These are phyloP conservation scores for Eudorina sp. DNA, from an alignment of 139 green algal genomes.

Conservation along the genomic window DNA sequence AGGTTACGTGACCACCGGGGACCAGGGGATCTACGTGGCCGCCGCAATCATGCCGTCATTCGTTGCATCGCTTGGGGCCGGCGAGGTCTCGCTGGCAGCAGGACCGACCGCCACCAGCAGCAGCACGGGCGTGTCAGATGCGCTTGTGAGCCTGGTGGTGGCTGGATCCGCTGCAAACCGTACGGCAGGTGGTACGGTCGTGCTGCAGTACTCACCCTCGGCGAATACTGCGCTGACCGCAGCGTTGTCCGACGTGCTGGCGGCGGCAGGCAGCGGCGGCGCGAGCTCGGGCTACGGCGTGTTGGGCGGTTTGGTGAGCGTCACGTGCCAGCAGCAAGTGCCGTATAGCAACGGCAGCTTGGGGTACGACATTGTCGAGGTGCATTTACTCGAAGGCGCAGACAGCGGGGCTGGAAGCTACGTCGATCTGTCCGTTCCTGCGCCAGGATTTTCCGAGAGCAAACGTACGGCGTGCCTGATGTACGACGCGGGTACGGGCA, in stretches of 20 bases:
- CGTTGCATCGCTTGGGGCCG: too few species aligned
- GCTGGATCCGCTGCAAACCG: neutral
- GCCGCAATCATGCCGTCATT: neutral
- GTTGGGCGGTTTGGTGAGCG: neutral
- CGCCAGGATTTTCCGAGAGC: neutral
- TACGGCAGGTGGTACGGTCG: neutral
- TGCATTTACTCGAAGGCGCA: too few species aligned
- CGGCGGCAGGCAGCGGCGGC: neutral
- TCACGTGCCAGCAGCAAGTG: neutral
- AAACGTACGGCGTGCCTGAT: neutral
- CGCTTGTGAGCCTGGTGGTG: neutral
- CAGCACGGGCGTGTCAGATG: neutral
- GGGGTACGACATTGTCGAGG: too few species aligned
- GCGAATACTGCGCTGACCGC: neutral
- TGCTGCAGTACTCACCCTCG: neutral
- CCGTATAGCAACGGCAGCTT: too few species aligned
- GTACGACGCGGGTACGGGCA: neutral
- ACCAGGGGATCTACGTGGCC: neutral
- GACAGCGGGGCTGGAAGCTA: neutral
- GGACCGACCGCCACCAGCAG: neutral
- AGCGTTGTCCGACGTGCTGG: neutral
- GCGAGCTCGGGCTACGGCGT: neutral
- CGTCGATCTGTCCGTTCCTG: neutral
- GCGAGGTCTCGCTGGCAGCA: neutral
- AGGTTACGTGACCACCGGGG: neutral